Base-by-base conservation (phyloP, 2,329 filamentous ascomycete genomes). In the Pseudocercospora eumusae region DNA sequence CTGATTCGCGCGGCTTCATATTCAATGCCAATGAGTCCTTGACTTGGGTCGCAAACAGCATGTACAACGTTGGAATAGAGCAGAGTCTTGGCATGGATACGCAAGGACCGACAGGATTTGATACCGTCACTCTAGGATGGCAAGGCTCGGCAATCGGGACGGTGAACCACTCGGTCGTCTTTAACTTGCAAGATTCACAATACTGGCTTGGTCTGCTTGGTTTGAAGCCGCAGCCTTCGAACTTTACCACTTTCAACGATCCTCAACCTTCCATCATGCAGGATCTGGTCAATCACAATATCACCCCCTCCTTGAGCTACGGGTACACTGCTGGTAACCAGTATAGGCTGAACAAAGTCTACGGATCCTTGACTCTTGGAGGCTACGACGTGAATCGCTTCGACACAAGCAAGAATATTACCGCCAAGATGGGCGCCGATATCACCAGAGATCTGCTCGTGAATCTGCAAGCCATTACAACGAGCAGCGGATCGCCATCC, bases 21-120 rank as follows among this genome's bases (percentile, higher is more conserved):
- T 90, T 85, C 72, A 78, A 83, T 60, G 75, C 79, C 7, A 77
- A 75, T 13, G 71, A 78, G 45, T 90, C 88, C 2, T 77, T 77
- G 11, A 83, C 83, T 42, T 91, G 87, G 86, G 76, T 79, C 18
- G 67, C 82, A 1, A 79, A 88, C 55, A 88, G 86, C 44, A 80
- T 80, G 42, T 90, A 83, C 79, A 78, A 84, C 65, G 78, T 89
- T 40, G 86, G 84, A 52, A 77, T 88, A 27, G 80, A 83, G 65
- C 70, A 74, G 21, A 83, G 86, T 63, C 76, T 88, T 9, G 84
- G 82, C 3, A 76, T 71, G 56, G 70, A 73, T 49, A 70, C 68
- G 13, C 64, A 57, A 28, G 73, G 70, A 3, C 54, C 68, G 33
- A 70, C 68, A 31, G 74, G 74, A 2, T 76, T 72, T 31, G 75